Evolutionary conservation across 345 rosid species (phyloP).

Genomic region (Clarkia xantiana): DNA sequence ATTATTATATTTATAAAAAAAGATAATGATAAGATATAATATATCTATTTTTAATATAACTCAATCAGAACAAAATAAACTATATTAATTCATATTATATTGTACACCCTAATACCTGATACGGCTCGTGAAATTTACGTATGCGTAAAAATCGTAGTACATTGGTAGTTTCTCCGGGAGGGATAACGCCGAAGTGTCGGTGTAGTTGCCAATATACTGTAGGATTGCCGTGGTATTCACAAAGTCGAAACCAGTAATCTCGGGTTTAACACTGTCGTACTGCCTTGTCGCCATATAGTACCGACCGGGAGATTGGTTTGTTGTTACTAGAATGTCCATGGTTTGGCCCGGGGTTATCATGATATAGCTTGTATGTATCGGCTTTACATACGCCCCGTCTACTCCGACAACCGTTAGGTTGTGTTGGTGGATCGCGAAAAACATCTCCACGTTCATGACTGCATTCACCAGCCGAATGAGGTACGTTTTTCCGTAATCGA

Average conservation of each 20-base stretch:
- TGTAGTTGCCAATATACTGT: constrained; percentile 7
- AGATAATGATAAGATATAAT: too few relatives aligned
- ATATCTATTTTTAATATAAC: too few relatives aligned
- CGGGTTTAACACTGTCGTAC: background rate
- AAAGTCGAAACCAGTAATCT: background rate
- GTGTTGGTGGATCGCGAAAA: constrained; percentile 16
- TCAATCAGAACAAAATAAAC: too few relatives aligned
- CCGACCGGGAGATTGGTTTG: constrained; percentile 3
- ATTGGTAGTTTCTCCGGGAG: constrained; percentile 1
- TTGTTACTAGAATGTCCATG: constrained; percentile 11
- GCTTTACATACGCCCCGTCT: constrained; percentile 19
- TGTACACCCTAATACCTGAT: too few relatives aligned
- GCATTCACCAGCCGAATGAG: constrained; percentile 21
- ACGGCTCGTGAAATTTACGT: background rate
- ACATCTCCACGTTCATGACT: constrained; percentile 13
- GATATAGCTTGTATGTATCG: constrained; percentile 8
- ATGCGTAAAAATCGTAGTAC: background rate
- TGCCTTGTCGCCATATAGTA: constrained; percentile 2
- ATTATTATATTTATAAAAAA: too few relatives aligned
- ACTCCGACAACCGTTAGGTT: constrained; percentile 12
- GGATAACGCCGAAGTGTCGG: background rate
- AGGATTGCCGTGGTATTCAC: constrained; percentile 6
- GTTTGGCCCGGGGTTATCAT: constrained; percentile 17
- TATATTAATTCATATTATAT: too few relatives aligned
- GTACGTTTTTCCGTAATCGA: constrained; percentile 18